Evolutionary conservation across 805 yeast genomes (phyloP).

Genomic region (Millerozyma miso): DNA sequence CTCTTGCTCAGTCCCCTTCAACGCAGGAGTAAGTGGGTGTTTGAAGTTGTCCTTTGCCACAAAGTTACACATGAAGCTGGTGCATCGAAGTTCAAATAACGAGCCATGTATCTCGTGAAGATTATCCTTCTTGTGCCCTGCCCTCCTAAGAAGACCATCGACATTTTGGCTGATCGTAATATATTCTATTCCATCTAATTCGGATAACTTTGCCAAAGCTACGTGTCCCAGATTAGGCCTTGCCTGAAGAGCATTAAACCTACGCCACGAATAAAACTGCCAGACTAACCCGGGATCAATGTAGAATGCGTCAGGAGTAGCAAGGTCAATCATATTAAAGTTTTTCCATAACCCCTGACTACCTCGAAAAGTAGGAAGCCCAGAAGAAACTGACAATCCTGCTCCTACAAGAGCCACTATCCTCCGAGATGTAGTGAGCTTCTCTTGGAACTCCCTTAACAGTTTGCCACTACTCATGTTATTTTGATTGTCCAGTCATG

Average conservation of each 20-base stretch:
- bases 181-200: constrained; percentile 32
- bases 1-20: constrained; percentile 39
- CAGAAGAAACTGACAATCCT: constrained; percentile 75
- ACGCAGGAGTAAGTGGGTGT: constrained; percentile 57
- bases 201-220: constrained; percentile 62
- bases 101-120: constrained; percentile 77
- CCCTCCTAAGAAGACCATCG: constrained; percentile 68
- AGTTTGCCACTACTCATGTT: constrained; percentile 8
- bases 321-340: constrained; percentile 75
- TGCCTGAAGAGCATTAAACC: constrained; percentile 62
- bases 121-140: constrained; percentile 52
- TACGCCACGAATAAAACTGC: constrained; percentile 77
- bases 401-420: constrained; percentile 74
- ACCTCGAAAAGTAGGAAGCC: constrained; percentile 71
- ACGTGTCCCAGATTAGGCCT: constrained; percentile 71
- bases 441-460: constrained; percentile 46
- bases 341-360: constrained; percentile 73
- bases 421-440: constrained; percentile 41
- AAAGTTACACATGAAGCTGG: constrained; percentile 68
- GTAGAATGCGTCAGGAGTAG: constrained; percentile 88
- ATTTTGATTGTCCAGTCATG: not conserved
- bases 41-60: constrained; percentile 46
- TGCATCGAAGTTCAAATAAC: constrained; percentile 68
- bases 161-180: constrained; percentile 80
- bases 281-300: constrained; percentile 83